Base-by-base conservation (phyloP, 169 alveolate species). In the Miamiensis avidus region DNA sequence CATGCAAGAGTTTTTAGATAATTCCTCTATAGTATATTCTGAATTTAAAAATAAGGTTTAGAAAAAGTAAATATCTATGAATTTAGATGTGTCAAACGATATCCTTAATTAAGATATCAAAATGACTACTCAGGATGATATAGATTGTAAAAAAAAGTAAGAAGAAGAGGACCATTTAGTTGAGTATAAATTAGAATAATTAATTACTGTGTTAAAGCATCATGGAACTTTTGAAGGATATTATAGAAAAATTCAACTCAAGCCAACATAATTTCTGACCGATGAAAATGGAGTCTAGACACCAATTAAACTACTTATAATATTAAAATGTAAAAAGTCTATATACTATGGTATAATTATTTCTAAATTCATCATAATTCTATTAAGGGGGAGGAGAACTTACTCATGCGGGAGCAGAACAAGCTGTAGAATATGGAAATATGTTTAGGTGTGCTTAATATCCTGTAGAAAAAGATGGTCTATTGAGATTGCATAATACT, bases 401-500 rank as follows among this genome's bases (percentile, higher is more conserved):
- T 82, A 99, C 99, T 0, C 96, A 96, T 84, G 73, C 92, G 74
- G 95, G 97, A 74, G 94, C 90, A 78, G 88, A 90, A 75, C 91
- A 94, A 86, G 94, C 97, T 0, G 88, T 74, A 76, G 82, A 89
- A 74, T 86, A 89, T 79, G 97, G 97, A 32, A 84, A 87, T 77
- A 82, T 87, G 0, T 90, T 94, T 84, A 86, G 97, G 82, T 88
- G 79, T 65, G 89, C 88, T 81, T 75, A 93, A 90, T 99, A 98
- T 89, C 99, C 99, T 0, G 98, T 97, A 28, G 98, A 96, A 76
- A 93, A 98, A 81, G 98, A 95, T 49, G 99, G 99, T 4, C 90
- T 99, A n/a, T 92, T 99, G 64, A 95, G 99, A 87, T 95, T 99
- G 65, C 99, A 99, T 93, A 93, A 98, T 65, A 99, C 99, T 6